Percentiles rank a stretch among this genome's conserved stretches.
Evolutionary conservation across 2,329 filamentous ascomycete species (phyloP).

Genomic region (Metarhizium anisopliae): DNA sequence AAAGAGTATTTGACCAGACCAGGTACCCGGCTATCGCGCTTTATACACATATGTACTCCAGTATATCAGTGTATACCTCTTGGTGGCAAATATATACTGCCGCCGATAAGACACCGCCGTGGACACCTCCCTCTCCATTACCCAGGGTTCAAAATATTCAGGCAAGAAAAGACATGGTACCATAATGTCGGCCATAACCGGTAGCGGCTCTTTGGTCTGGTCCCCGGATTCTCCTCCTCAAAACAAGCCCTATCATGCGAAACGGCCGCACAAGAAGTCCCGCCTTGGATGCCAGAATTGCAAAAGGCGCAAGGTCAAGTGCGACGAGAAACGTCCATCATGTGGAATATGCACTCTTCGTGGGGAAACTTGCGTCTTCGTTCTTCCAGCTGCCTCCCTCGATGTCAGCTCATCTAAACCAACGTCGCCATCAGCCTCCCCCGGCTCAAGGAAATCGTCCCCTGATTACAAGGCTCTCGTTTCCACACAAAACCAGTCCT

Average conservation of each 20-base stretch:
- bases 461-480: constrained; percentile 3
- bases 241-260: constrained; percentile 26
- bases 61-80: too few relatives aligned
- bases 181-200: neutral
- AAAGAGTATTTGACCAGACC: too few relatives aligned
- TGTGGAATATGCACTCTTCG: constrained; percentile 41
- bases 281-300: constrained; percentile 44
- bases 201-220: neutral
- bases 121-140: neutral
- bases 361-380: constrained; percentile 39
- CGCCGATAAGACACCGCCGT: neutral
- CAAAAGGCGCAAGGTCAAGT: constrained; percentile 47
- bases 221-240: neutral
- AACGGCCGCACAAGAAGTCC: constrained; percentile 48
- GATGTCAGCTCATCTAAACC: neutral
- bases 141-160: neutral
- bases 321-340: constrained; percentile 40
- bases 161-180: neutral
- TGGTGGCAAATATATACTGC: neutral
- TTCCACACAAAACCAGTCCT: neutral
- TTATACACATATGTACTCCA: too few relatives aligned
- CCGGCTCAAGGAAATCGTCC: neutral
- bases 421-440: neutral
- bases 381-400: constrained; percentile 10
- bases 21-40: too few relatives aligned